A percentile compares a stretch with the other conserved stretches of the same genome.
Conservation (phyloP, 2,329 filamentous ascomycete genomes). For the Beauveria medogensis region DNA sequence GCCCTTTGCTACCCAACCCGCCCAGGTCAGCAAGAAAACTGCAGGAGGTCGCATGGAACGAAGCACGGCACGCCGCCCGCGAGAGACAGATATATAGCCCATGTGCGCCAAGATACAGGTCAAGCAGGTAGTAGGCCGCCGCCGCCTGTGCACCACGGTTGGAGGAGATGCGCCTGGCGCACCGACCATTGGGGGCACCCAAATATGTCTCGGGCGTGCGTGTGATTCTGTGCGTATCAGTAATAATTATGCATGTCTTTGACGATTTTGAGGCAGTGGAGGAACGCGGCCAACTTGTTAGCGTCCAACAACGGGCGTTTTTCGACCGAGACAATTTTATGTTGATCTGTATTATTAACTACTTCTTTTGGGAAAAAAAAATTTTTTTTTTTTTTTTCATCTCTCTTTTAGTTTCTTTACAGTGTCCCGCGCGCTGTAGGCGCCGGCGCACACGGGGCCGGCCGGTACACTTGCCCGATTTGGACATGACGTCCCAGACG, state of each 20-base stretch:
- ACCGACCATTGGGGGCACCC: neutral
- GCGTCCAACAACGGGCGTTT: neutral
- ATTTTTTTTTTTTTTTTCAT: neutral
- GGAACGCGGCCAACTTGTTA: neutral
- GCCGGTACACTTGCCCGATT: constrained; percentile 10
- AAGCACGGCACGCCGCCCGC: neutral
- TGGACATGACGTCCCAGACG: neutral
- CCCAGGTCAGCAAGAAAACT: neutral
- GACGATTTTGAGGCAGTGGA: neutral
- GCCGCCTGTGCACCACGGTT: too few relatives aligned
- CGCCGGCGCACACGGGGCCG: neutral
- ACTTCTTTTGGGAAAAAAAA: too few relatives aligned
- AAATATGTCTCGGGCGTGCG: neutral
- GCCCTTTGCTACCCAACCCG: neutral
- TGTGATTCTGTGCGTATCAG: neutral
- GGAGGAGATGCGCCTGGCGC: neutral
- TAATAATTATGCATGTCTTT: neutral
- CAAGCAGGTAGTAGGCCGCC: too few relatives aligned
- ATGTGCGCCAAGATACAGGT: too few relatives aligned
- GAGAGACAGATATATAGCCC: neutral
- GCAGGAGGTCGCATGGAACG: neutral
- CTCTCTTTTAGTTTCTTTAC: neutral
- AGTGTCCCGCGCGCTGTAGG: too few relatives aligned
- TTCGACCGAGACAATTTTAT: too few relatives aligned
- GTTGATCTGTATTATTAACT: too few relatives aligned